Evolutionary conservation across 805 yeast genomes (phyloP).

Genomic region (Monosporozyma solicola): DNA sequence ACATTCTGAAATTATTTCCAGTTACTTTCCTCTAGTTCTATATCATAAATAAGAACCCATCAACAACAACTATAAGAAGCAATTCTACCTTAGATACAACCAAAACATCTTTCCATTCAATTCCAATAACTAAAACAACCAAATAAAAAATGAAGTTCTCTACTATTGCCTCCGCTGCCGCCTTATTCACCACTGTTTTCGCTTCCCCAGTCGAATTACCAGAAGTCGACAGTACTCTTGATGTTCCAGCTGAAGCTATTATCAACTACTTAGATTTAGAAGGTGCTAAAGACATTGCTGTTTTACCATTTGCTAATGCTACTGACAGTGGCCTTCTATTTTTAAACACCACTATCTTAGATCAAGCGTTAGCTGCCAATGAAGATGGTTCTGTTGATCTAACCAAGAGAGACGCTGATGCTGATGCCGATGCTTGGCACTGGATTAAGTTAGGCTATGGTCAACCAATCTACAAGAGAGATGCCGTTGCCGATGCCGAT

Average conservation of each 20-base stretch:
- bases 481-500: slow-evolving; percentile 22
- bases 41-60: neutral
- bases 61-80: neutral
- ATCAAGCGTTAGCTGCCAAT: slow-evolving; percentile 11
- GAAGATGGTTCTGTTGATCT: slow-evolving; percentile 5
- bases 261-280: slow-evolving; percentile 24
- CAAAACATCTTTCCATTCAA: neutral
- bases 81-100: neutral
- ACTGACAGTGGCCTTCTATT: slow-evolving; percentile 25
- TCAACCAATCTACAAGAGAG: slow-evolving; percentile 22
- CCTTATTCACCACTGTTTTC: slow-evolving; percentile 8
- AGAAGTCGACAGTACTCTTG: slow-evolving; percentile 6
- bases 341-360: slow-evolving; percentile 26
- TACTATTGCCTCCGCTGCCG: slow-evolving; percentile 10
- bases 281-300: slow-evolving; percentile 20
- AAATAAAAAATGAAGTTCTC: slow-evolving; percentile 13
- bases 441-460: slow-evolving; percentile 17
- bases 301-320: slow-evolving; percentile 23
- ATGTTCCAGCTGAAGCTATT: slow-evolving; percentile 27
- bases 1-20: neutral
- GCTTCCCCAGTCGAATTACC: slow-evolving; percentile 22
- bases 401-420: slow-evolving; percentile 11
- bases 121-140: neutral
- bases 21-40: neutral
- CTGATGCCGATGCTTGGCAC: slow-evolving; percentile 20